A percentile compares a stretch with the other conserved stretches of the same genome.
phyloP scores from a whole-genome alignment of 129 eudicot species.

The Ambrosia artemisiifolia region DNA sequence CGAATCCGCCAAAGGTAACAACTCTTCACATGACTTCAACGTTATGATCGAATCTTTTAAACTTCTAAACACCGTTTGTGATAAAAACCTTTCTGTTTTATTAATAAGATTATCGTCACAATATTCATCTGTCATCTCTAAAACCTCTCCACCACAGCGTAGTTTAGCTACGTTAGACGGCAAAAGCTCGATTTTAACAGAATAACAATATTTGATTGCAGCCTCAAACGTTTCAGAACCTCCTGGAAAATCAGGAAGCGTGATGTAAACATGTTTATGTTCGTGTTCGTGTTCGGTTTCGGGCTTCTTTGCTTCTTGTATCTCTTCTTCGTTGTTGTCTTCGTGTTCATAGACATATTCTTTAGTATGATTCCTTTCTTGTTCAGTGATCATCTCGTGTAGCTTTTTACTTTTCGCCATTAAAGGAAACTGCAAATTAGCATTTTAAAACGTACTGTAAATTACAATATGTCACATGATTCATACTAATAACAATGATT shows the following conservation, averaged over 20 bases:
- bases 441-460: slow-evolving; percentile 8
- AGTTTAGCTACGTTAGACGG: slow-evolving; percentile 67
- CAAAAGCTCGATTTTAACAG: slow-evolving; percentile 74
- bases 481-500: not conserved
- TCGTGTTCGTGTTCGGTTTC: slow-evolving; percentile 27
- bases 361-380: slow-evolving; percentile 47
- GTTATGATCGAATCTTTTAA: slow-evolving; percentile 57
- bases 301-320: slow-evolving; percentile 15
- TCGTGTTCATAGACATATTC: slow-evolving; percentile 23
- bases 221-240: slow-evolving; percentile 82
- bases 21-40: slow-evolving; percentile 54
- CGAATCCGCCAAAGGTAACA: slow-evolving; percentile 63
- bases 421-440: slow-evolving; percentile 63
- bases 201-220: slow-evolving; percentile 91
- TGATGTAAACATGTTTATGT: slow-evolving; percentile 34
- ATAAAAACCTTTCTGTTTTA: slow-evolving; percentile 60
- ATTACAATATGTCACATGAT: too few species aligned
- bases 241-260: slow-evolving; percentile 82
- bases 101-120: slow-evolving; percentile 71
- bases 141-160: slow-evolving; percentile 79
- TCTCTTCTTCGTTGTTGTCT: slow-evolving; percentile 21
- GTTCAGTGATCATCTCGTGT: slow-evolving; percentile 66
- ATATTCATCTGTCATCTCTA: slow-evolving; percentile 80
- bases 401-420: slow-evolving; percentile 83
- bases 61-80: slow-evolving; percentile 54